Evolutionary conservation across 78 protist genomes (phyloP).

Genomic region (Chrysochromulina parva): DNA sequence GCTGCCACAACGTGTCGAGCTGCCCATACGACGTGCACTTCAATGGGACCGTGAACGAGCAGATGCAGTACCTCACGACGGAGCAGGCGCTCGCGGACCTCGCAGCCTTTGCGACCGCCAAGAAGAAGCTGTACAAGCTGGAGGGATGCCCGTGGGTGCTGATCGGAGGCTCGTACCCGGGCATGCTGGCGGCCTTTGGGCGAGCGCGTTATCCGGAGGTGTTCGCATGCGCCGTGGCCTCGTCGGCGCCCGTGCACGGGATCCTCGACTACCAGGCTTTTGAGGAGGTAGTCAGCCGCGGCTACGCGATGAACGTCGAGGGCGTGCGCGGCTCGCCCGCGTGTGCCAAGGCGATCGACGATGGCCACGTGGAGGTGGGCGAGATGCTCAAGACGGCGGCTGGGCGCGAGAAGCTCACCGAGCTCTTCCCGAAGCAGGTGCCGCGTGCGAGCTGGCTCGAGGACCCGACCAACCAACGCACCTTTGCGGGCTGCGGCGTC

Average conservation of each 20-base stretch:
- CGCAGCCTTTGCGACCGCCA: slow-evolving; percentile 44
- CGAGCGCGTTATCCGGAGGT: slow-evolving; percentile 55
- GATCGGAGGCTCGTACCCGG: slow-evolving; percentile 69
- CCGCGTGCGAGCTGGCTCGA: not conserved
- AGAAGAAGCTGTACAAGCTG: not conserved
- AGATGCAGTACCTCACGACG: slow-evolving; percentile 43
- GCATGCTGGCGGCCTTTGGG: slow-evolving; percentile 56
- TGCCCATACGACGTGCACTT: slow-evolving; percentile 11
- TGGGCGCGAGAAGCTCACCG: slow-evolving; percentile 35
- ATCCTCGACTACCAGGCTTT: slow-evolving; percentile 54
- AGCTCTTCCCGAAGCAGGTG: not conserved
- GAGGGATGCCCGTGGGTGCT: slow-evolving; percentile 47
- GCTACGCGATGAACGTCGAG: not conserved
- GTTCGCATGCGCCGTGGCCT: slow-evolving; percentile 56
- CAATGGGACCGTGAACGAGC: too few relatives aligned
- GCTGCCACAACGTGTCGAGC: slow-evolving; percentile 27
- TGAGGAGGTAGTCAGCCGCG: slow-evolving; percentile 48
- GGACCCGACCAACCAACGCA: not conserved
- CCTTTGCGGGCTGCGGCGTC: slow-evolving; percentile 47
- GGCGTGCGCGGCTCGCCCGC: slow-evolving; percentile 38
- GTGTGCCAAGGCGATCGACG: slow-evolving; percentile 49
- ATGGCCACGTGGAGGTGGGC: slow-evolving; percentile 53
- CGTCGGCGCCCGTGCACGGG: slow-evolving; percentile 71
- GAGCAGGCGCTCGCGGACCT: slow-evolving; percentile 77
- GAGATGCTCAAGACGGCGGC: not conserved